Evolutionary conservation across 495 filamentous ascomycete genomes (phyloP).

Genomic region (Neurospora tetrasperma): DNA sequence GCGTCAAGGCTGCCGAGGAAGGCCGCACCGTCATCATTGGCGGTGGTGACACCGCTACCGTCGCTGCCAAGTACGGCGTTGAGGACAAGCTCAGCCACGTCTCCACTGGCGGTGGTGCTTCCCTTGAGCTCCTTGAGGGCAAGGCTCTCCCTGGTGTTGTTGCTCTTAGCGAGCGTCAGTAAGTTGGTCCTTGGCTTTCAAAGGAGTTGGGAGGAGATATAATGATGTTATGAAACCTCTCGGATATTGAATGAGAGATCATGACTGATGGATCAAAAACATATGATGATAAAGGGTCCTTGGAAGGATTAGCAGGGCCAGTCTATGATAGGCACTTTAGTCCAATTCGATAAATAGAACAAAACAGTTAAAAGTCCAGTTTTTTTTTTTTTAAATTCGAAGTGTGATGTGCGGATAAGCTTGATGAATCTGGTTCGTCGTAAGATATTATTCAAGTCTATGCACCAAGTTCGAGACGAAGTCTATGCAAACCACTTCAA

Average conservation of each 20-base stretch:
- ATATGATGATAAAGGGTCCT: constrained; percentile 2
- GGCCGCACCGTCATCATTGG: constrained; percentile 96
- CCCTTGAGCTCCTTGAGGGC: constrained; percentile 91
- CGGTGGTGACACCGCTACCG: constrained; percentile 95
- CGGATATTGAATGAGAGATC: background rate
- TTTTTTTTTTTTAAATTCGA: background rate
- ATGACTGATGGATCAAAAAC: background rate
- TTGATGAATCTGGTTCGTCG: too few species aligned
- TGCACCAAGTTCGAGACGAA: too few species aligned
- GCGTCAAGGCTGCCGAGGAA: constrained; percentile 62
- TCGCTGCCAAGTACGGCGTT: constrained; percentile 90
- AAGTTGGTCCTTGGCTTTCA: background rate
- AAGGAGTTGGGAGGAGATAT: background rate
- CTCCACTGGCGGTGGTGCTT: constrained; percentile 91
- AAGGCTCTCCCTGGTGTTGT: constrained; percentile 92
- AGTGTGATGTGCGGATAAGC: background rate
- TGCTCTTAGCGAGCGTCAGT: constrained; percentile 69
- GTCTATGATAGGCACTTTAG: constrained; percentile 13
- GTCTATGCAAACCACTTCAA: too few species aligned
- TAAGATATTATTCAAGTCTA: too few species aligned
- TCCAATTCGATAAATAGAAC: constrained; percentile 4
- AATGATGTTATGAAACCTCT: constrained; percentile 3
- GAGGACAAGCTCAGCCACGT: constrained; percentile 98
- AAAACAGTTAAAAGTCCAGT: background rate
- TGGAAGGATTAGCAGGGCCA: constrained; percentile 21